Base-by-base conservation (phyloP, 2,329 filamentous ascomycete species). In the Pyrenochaeta sp. region DNA sequence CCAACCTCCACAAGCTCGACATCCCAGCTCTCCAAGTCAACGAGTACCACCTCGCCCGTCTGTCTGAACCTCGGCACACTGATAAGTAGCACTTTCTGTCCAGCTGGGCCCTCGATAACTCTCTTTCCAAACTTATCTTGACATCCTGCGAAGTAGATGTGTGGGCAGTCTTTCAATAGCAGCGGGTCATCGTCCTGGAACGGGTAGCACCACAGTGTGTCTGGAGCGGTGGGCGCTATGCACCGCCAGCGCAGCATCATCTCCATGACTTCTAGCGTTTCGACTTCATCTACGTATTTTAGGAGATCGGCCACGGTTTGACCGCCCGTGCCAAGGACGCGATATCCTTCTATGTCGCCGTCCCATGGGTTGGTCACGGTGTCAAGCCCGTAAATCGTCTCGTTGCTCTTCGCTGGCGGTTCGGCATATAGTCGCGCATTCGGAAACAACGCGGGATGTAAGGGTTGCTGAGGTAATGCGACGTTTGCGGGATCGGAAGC, bases 191-290 rank as follows among this genome's bases (percentile, higher is more conserved):
- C 86, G 19, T 95, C 91, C 78, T 98, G 93, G 78, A 97, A 99
- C 0, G 95, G 95, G 73, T 98, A 99, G 72, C 91, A 93, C 91
- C 93, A 97, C 43, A 99, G 76, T 0, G 96, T 99, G 78, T 99
- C 96, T 0, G 96, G 95, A 1, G 95, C 95, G 0, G 95, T 99
- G 1, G 95, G 95, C 5, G 95, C 95, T 65, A 88, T 88, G 73
- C 92, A 91, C 61, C 95, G 86, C 95, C 95, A 99, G 58, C 93
- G 85, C 65, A 96, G 88, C 87, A 96, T 95, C 56, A 90, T 89
- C 78, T 98, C 95, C 91, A 98, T 95, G 85, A 97, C 91, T 46
- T 90, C 89, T 27, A 98, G 73, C 22, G 93, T 82, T 66, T 93
- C 88, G 42, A 92, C 87, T 36, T 87, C 89, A 56, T 90, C 88